Percentiles rank a stretch among this genome's conserved stretches.
phyloP scores from a whole-genome alignment of 768 basidiomycete species.

The Lactarius sp. region DNA sequence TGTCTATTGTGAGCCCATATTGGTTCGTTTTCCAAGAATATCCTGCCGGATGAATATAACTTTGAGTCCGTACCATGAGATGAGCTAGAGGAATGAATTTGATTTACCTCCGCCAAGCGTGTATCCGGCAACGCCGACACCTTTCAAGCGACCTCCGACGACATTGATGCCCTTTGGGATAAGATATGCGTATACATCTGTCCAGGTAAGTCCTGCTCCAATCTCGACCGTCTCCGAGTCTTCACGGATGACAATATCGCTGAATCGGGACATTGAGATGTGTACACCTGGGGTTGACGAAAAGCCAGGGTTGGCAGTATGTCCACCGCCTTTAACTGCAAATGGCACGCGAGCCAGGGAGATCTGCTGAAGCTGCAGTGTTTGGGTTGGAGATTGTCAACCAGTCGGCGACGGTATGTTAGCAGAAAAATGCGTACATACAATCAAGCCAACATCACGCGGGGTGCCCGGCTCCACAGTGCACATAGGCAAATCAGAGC shows the following conservation, averaged over 20 bases:
- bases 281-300: neutral
- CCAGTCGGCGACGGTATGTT: no score
- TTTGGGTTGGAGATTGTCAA: neutral
- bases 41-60: neutral
- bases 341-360: neutral
- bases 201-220: slow-evolving; percentile 27
- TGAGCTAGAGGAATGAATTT: neutral
- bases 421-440: neutral
- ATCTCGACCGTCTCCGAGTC: slow-evolving; percentile 15
- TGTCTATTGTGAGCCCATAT: slow-evolving; percentile 26
- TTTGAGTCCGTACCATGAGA: neutral
- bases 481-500: slow-evolving; percentile 17
- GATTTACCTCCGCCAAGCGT: slow-evolving; percentile 23
- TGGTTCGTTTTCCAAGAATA: slow-evolving; percentile 24
- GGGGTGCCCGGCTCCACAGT: slow-evolving; percentile 21
- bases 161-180: slow-evolving; percentile 22
- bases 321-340: slow-evolving; percentile 1
- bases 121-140: slow-evolving; percentile 27
- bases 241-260: neutral
- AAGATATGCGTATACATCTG: slow-evolving; percentile 26
- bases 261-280: neutral
- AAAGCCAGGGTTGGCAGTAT: neutral
- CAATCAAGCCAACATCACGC: slow-evolving; percentile 22
- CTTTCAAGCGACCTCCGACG: slow-evolving; percentile 24
- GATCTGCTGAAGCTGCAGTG: neutral